phyloP scores from a whole-genome alignment of 257 asterid genomes.

The Prunella vulgaris region DNA sequence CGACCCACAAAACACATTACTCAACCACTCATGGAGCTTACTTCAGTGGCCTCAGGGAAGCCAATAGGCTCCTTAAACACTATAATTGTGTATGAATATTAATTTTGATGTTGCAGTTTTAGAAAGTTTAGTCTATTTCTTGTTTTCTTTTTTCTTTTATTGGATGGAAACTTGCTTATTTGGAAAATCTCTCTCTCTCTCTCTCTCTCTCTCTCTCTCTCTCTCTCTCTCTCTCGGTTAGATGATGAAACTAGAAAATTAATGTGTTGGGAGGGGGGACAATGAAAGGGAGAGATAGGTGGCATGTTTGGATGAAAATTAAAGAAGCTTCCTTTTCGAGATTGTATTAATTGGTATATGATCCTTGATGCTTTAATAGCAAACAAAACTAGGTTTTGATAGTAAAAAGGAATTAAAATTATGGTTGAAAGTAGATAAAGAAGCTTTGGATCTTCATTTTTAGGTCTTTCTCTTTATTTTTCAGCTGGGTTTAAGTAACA shows the following conservation, averaged over 20 bases:
- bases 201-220: conserved; percentile 3
- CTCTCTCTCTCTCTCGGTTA: neutral
- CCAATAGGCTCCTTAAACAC: conserved; percentile 79
- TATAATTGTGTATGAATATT: conserved; percentile 28
- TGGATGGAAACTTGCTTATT: conserved; percentile 23
- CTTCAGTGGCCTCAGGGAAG: conserved; percentile 88
- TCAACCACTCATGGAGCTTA: conserved; percentile 97
- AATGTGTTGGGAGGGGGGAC: neutral
- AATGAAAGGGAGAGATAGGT: conserved; percentile 27
- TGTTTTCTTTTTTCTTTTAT: neutral
- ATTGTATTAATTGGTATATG: neutral
- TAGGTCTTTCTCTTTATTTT: neutral
- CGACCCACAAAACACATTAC: conserved; percentile 72
- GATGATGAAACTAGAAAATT: too few relatives aligned
- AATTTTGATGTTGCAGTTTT: conserved; percentile 28
- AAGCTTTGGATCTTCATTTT: conserved; percentile 21
- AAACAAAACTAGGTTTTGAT: conserved; percentile 11
- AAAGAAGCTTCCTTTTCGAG: conserved; percentile 20
- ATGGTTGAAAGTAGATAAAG: neutral
- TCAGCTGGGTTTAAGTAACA: neutral
- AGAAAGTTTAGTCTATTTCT: conserved; percentile 17
- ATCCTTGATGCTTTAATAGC: conserved; percentile 8
- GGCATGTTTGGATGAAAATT: conserved; percentile 20
- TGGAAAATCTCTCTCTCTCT: conserved; percentile 13
- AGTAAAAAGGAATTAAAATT: neutral